A percentile compares a stretch with the other conserved stretches of the same genome.
These are phyloP conservation scores for Penicillium robsamsonii DNA, from an alignment of 495 filamentous ascomycete species.

Conservation along the genomic window DNA sequence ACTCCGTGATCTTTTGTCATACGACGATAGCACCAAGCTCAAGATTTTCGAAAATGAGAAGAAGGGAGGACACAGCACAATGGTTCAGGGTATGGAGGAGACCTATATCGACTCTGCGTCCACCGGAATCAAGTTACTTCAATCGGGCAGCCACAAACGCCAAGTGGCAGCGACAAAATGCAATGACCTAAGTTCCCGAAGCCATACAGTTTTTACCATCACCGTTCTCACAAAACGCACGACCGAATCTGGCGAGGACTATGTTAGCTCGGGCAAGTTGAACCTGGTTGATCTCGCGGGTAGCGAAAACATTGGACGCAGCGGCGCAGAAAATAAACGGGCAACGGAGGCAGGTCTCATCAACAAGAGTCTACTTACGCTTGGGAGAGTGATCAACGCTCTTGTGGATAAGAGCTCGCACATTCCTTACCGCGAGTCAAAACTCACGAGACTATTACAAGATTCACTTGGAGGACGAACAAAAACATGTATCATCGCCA, in stretches of 20 bases:
- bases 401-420: slow-evolving; percentile 87
- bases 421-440: slow-evolving; percentile 95
- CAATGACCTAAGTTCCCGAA: slow-evolving; percentile 93
- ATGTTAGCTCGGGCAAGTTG: slow-evolving; percentile 88
- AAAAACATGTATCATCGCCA: slow-evolving; percentile 98
- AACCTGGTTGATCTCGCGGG: slow-evolving; percentile 96
- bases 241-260: slow-evolving; percentile 82
- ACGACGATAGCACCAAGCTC: slow-evolving; percentile 77
- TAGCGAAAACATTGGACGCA: slow-evolving; percentile 95
- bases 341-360: slow-evolving; percentile 94
- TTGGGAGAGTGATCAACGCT: slow-evolving; percentile 96
- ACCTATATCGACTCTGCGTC: slow-evolving; percentile 80
- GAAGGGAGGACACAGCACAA: slow-evolving; percentile 71
- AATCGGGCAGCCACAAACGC: slow-evolving; percentile 83
- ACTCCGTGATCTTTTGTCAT: slow-evolving; percentile 79
- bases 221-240: slow-evolving; percentile 82
- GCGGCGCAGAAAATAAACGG: slow-evolving; percentile 95
- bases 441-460: slow-evolving; percentile 90
- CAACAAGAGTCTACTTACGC: slow-evolving; percentile 93
- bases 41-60: slow-evolving; percentile 95
- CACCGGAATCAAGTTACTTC: slow-evolving; percentile 84
- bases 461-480: slow-evolving; percentile 93
- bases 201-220: slow-evolving; percentile 95
- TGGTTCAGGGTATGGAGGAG: slow-evolving; percentile 98
- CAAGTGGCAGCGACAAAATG: slow-evolving; percentile 98